Base-by-base conservation (phyloP, 2,329 filamentous ascomycete genomes). In the Aspergillus uvarum region DNA sequence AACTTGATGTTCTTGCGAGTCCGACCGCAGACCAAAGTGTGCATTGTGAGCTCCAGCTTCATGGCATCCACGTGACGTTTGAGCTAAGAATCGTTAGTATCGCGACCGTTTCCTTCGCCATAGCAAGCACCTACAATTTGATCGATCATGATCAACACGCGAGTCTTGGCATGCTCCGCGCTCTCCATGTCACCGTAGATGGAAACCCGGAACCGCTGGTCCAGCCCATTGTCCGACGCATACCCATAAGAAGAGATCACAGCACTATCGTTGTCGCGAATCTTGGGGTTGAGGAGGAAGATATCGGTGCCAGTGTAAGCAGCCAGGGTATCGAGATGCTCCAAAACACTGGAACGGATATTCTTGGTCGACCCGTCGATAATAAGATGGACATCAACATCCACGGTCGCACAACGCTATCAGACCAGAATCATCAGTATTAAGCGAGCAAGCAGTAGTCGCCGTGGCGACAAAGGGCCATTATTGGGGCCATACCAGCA, bases 1-100 rank as follows among this genome's bases (percentile, higher is more conserved):
- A 95, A 81, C 81, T 98, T 98, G 80, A 99, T 96, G 75, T 97
- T 97, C 81, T 96, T 96, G 68, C 95, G 87, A 68, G 93, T 94
- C 52, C 95, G 90, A 52, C 95, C 95, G 74, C 93, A 97, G 53
- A 98, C 88, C 58, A 97, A 83, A 59, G 92, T 95, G 74, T 99
- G 95, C 73, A 96, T 85, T 26, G 92, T 91, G 53, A 94, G 80
- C 68, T 97, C 93, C 60, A 96, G 83, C 72, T 90, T 90, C 70
- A 92, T 87, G 51, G 84, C 87, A 74, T 96, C 92, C 56, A 95
- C 89, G 60, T 79, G 77, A 64, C 81, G 80, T 76, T 82, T 82
- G 60, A 83, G 76, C 81, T 83, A 69, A 56, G 24, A 53, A 50
- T 14, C 24, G 56, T 69, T 63, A 69, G 69, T 64, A 21, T 8